A percentile compares a stretch with the other conserved stretches of the same genome.
Conservation (phyloP, 768 basidiomycete genomes). For the Sutorius australiensis region DNA sequence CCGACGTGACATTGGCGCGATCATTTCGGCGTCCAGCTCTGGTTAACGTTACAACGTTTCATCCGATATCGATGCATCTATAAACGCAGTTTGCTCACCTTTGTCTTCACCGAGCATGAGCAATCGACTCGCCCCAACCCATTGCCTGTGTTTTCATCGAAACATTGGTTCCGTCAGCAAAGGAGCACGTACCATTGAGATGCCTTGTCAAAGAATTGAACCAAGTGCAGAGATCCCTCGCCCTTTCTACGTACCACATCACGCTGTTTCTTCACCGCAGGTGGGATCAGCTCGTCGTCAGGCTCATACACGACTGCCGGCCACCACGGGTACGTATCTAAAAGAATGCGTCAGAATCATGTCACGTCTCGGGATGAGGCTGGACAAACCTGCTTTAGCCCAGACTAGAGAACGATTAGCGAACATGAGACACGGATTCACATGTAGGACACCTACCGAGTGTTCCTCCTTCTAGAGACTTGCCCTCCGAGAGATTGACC, state of each 20-base stretch:
- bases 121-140: conserved; percentile 53
- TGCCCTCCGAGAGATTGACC: conserved; percentile 34
- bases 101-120: conserved; percentile 64
- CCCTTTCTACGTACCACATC: conserved; percentile 33
- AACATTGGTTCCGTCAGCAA: background rate
- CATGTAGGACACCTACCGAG: conserved; percentile 46
- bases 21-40: conserved; percentile 66
- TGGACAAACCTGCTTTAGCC: conserved; percentile 67
- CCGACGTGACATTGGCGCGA: conserved; percentile 45
- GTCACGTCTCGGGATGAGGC: background rate
- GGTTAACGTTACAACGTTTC: background rate
- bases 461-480: conserved; percentile 51
- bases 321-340: conserved; percentile 86
- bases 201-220: conserved; percentile 76
- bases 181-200: conserved; percentile 49
- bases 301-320: conserved; percentile 74
- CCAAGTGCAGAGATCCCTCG: conserved; percentile 50
- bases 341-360: conserved; percentile 7
- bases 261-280: conserved; percentile 28
- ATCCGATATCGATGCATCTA: background rate
- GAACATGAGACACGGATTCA: background rate
- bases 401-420: conserved; percentile 53
- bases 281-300: conserved; percentile 56
- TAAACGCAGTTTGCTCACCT: conserved; percentile 41
- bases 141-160: conserved; percentile 44